Evolutionary conservation across 2,329 filamentous ascomycete species (phyloP), one percentile per base, ranked within the genome.

Genomic region (Calonectria pseudoreteaudii): DNA sequence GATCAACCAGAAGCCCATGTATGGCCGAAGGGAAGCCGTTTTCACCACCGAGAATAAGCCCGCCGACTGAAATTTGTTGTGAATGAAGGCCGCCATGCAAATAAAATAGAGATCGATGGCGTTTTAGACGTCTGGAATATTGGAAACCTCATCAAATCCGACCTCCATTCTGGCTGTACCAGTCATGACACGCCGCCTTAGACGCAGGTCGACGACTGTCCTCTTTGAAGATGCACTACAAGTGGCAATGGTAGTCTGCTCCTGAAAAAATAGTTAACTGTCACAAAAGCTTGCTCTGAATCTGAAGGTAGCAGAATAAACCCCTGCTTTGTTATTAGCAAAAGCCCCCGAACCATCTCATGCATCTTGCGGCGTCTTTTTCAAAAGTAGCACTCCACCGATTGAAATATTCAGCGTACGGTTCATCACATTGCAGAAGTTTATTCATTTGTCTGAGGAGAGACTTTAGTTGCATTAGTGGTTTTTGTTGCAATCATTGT

Each of bases 51-150:
- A 92, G 78, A 0, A 88, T 87, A 18, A 92, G 82, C 0, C 90
- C 91, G 3, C 90, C 91, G 11, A 93, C 87, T 4, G 91, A 91
- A 0, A 92, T 75, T 92, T 89, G 68, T 90, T 90, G 9, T 93
- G 90, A 0, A 91, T 91, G 1, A 91, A 91, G 6, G 90, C 90
- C 0, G 92, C 90, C 2, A 90, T 89, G 2, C 90, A 91, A 0
- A 92, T 85, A 0, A 86, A 86, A 76, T 90, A 82, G 68, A 85
- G 82, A 38, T 84, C 87, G 0, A 87, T 86, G 1, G 86, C 87
- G 2, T 83, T 80, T 72, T 92, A 90, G 10, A 92, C 88, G 77
- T 91, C 87, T 71, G 84, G 83, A 89, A 90, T 91, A 1, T 85
- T 79, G 56, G 86, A 86, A 3, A 90, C 90, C 23, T 90, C 89